Base-by-base conservation (phyloP, 108 stramenopile species). In the Ochromonas danica region DNA sequence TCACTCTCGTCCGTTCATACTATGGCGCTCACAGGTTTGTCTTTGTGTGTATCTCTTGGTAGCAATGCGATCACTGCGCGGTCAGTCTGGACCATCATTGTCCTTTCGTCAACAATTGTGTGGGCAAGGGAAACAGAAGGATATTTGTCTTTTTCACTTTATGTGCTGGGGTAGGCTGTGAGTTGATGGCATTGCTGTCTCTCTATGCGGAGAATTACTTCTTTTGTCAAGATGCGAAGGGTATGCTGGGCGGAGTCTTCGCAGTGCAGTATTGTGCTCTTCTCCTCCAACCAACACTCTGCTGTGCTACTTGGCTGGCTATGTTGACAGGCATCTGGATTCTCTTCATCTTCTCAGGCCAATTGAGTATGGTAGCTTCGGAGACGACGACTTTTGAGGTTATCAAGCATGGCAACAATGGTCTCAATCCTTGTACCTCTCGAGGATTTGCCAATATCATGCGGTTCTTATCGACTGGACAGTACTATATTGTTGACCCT, bases 1-100 rank as follows among this genome's bases (percentile, higher is more conserved):
- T 57, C 51, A n/a, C n/a, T n/a, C n/a, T n/a, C n/a, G n/a, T n/a
- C n/a, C n/a, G n/a, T n/a, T n/a, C n/a, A n/a, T n/a, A n/a, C n/a
- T n/a, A n/a, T n/a, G n/a, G n/a, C n/a, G n/a, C n/a, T n/a, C n/a
- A n/a, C n/a, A n/a, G n/a, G n/a, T n/a, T n/a, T n/a, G n/a, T n/a
- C n/a, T n/a, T n/a, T n/a, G n/a, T n/a, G n/a, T n/a, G n/a, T n/a
- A n/a, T n/a, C n/a, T n/a, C n/a, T 60, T 14, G 6, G 6, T 75
- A 75, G 72, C 6, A 45, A 75, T 75, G 72, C 38, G 25, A 75
- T 33, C 3, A 14, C 51, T 75, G 72, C 31, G 51, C 38, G 72
- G 31, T 45, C 3, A 31, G 27, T 75, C 72, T 75, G 36, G 72
- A 75, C 40, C 72, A 75, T 41, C 72, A 75, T 41, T 75, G 72